Evolutionary conservation across 2,329 filamentous ascomycete genomes (phyloP), one percentile per base, ranked within the genome.

Genomic region (Acephala macrosclerotiorum): DNA sequence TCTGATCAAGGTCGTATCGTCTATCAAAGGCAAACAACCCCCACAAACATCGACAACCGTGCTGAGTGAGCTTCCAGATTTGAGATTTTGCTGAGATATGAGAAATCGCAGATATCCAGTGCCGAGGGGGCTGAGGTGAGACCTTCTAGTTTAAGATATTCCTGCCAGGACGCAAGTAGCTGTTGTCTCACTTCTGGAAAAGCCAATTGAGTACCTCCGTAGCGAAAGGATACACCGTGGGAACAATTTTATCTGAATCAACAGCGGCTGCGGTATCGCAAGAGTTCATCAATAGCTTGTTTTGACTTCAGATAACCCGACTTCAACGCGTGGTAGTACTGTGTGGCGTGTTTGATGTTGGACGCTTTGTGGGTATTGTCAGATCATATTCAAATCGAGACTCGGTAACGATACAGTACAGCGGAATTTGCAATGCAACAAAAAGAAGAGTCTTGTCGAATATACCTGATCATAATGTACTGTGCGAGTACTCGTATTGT

Each of bases 131-230:
- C 49, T 53, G 49, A 53, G 29, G 22, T 53, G 49, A 53, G 49
- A 53, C 49, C 49, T 53, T 53, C 49, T 22, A 49, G 45, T 42
- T n/a, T n/a, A 42, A 42, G 40, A 42, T 6, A 42, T 49, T 49
- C n/a, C 3, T 25, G 1, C 25, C 14, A n/a, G 49, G 22, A 29
- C 25, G 49, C 49, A 25, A 53, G 49, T 53, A 14, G 49, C 49
- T 33, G 49, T 25, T 20, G 49, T 53, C 49, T 53, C 49, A 53
- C 8, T 26, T 49, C 25, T 22, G 25, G 49, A 14, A n/a, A 33
- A 18, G 18, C 26, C 49, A 53, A 29, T 29, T 53, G 20, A 49
- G 45, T n/a, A n/a, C n/a, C n/a, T n/a, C n/a, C n/a, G n/a, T 49
- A 49, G 20, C 45, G 45, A 25, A 25, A 49, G 45, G 11, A 49